phyloP scores from a whole-genome alignment of 2,329 filamentous ascomycete species.

The Phaeoacremonium minimum region DNA sequence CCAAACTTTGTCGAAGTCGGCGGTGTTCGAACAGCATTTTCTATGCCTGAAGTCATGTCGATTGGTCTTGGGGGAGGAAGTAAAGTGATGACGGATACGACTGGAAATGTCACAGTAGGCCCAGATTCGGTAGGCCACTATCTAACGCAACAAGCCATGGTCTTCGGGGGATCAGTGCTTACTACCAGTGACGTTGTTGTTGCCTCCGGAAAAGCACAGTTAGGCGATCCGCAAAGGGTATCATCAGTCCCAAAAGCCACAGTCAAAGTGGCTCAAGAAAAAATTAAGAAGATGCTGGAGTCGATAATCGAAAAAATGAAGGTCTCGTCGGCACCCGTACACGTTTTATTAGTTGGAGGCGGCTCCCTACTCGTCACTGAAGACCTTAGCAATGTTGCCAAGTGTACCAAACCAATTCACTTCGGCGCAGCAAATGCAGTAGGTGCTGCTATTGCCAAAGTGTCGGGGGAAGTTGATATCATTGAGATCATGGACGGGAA shows the following conservation, averaged over 20 bases:
- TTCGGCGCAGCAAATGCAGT: constrained; percentile 56
- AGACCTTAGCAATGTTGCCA: constrained; percentile 41
- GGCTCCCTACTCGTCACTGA: constrained; percentile 48
- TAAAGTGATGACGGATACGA: constrained; percentile 15
- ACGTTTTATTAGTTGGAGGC: constrained; percentile 53
- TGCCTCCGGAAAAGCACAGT: constrained; percentile 21
- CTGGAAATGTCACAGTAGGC: constrained; percentile 36
- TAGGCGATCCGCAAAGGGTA: constrained; percentile 24
- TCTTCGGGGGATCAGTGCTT: constrained; percentile 48
- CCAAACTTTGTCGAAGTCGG: constrained; percentile 53
- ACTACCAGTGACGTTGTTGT: constrained; percentile 51
- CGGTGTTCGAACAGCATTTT: constrained; percentile 55
- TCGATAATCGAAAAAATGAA: constrained; percentile 52
- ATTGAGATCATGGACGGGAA: constrained; percentile 40
- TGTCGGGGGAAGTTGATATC: constrained; percentile 47
- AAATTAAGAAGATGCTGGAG: constrained; percentile 44
- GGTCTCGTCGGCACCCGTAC: constrained; percentile 45
- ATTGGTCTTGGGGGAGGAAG: constrained; percentile 54
- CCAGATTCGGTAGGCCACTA: constrained; percentile 52
- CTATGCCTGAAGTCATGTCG: constrained; percentile 50
- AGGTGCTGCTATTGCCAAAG: constrained; percentile 54
- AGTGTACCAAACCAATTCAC: constrained; percentile 45
- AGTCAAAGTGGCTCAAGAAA: constrained; percentile 17
- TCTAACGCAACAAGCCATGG: constrained; percentile 38
- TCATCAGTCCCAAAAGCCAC: constrained; percentile 14